Evolutionary conservation across 2,329 filamentous ascomycete genomes (phyloP).

Genomic region (Talaromyces amestolkiae): DNA sequence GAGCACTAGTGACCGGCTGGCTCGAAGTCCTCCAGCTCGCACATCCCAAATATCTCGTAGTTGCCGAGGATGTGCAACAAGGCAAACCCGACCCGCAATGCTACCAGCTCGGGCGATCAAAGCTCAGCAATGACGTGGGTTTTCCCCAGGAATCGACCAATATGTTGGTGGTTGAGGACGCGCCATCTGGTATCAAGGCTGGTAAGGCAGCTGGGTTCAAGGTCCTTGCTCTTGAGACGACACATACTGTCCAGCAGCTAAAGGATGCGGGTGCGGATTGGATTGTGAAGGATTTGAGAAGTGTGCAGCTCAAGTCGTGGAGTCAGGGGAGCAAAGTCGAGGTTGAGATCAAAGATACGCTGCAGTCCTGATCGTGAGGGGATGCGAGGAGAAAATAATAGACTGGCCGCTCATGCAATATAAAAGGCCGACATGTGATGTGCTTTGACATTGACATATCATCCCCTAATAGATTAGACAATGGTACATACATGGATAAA

Average conservation of each 20-base stretch:
- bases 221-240: constrained; percentile 81
- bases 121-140: constrained; percentile 47
- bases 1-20: constrained; percentile 67
- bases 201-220: constrained; percentile 84
- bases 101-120: constrained; percentile 66
- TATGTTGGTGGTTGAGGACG: constrained; percentile 82
- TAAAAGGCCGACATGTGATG: background rate
- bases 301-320: constrained; percentile 61
- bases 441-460: background rate
- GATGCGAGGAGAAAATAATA: background rate
- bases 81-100: constrained; percentile 77
- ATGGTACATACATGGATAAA: background rate
- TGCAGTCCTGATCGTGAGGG: constrained; percentile 27
- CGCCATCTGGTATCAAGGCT: constrained; percentile 76
- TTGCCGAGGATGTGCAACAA: constrained; percentile 70
- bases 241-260: constrained; percentile 72
- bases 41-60: constrained; percentile 64
- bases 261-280: constrained; percentile 77
- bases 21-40: constrained; percentile 65
- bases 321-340: constrained; percentile 57
- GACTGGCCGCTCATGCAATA: background rate
- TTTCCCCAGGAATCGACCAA: constrained; percentile 44
- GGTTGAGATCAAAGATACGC: constrained; percentile 65
- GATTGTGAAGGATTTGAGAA: constrained; percentile 76
- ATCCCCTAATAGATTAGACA: background rate